phyloP scores from a whole-genome alignment of 768 basidiomycete species.

The Hypholoma fasciculare region DNA sequence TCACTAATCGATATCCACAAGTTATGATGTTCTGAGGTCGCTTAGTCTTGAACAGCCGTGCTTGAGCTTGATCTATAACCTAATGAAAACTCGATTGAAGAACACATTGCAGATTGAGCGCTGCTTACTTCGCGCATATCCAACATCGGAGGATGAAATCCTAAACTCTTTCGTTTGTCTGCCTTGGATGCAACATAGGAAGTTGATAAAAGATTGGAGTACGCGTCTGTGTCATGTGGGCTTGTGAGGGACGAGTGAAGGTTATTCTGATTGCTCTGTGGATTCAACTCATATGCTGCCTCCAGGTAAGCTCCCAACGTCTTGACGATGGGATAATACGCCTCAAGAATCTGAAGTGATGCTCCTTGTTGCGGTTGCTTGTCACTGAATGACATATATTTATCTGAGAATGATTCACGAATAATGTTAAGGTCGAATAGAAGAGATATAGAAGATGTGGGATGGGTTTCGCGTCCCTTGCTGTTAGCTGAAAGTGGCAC shows the following conservation, averaged over 20 bases:
- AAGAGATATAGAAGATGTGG: too few species aligned
- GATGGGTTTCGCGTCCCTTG: too few species aligned
- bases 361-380: too few species aligned
- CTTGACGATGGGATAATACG: too few species aligned
- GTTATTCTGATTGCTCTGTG: too few species aligned
- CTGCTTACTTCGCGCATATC: conserved; percentile 55
- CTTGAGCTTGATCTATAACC: conserved; percentile 66
- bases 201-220: conserved; percentile 30
- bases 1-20: conserved; percentile 61
- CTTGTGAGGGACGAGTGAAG: not conserved
- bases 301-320: too few species aligned
- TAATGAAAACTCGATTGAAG: conserved; percentile 21
- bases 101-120: not conserved
- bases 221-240: not conserved
- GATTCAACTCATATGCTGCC: too few species aligned
- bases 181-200: conserved; percentile 45
- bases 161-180: conserved; percentile 17
- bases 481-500: too few species aligned
- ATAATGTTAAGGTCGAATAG: too few species aligned
- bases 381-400: too few species aligned
- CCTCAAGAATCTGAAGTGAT: too few species aligned
- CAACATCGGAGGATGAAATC: conserved; percentile 38
- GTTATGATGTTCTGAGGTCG: conserved; percentile 61
- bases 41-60: conserved; percentile 45
- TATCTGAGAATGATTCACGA: too few species aligned